Evolutionary conservation across 768 basidiomycete species (phyloP), one percentile per base, ranked within the genome.

Genomic region (Xerocomus potaroensis): DNA sequence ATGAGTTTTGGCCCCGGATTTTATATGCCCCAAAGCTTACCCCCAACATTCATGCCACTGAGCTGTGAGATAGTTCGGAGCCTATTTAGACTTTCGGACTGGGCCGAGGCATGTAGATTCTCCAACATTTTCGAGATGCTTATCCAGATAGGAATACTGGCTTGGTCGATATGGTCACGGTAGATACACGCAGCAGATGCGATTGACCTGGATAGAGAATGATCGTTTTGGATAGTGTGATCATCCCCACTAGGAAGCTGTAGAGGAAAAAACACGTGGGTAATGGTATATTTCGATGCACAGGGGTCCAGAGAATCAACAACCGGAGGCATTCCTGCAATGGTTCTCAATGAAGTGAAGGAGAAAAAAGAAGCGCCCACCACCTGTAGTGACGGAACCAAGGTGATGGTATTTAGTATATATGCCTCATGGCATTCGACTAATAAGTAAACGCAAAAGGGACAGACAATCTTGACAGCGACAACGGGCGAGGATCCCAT

Each of bases 251-350:
- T 61, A 0, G 72, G 73, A 5, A 71, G 54, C 27, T 63, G 60
- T 0, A 70, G 68, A 4, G 74, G 75, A 15, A 71, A 49, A 53
- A 74, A 72, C 0, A 76, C 55, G 41, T 75, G 72, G 24, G 67
- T 65, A 21, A 70, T 46, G n/a, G 66, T 49, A 43, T 73, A 76
- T 15, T 29, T 21, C 30, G 29, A 32, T 32, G 19, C 10, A 23
- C n/a, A n/a, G n/a, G n/a, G n/a, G n/a, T n/a, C n/a, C n/a, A n/a
- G n/a, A n/a, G n/a, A n/a, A n/a, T n/a, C n/a, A n/a, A n/a, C n/a
- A n/a, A n/a, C n/a, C n/a, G n/a, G n/a, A n/a, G n/a, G n/a, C n/a
- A n/a, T n/a, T n/a, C n/a, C n/a, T n/a, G n/a, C n/a, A n/a, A n/a
- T n/a, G n/a, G n/a, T n/a, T n/a, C n/a, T n/a, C n/a, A n/a, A n/a